These are phyloP conservation scores for Cryphonectria radicalis DNA, from an alignment of 2,329 filamentous ascomycete species.

Conservation along the genomic window DNA sequence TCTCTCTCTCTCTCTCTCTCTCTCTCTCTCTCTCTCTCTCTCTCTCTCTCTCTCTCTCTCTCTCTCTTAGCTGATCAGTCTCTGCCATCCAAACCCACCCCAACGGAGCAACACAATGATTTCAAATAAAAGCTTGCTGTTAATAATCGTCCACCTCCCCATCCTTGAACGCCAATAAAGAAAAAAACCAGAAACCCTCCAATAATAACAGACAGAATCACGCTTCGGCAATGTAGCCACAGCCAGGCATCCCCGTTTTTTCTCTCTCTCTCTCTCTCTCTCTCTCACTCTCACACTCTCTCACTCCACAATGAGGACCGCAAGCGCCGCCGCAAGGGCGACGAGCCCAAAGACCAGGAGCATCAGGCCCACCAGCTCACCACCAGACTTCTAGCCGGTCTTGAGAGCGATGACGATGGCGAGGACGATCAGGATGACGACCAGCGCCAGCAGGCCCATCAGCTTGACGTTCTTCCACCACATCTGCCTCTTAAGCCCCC, in stretches of 20 bases:
- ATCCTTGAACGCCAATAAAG: conserved; percentile 21
- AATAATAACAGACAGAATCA: background rate
- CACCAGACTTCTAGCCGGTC: conserved; percentile 37
- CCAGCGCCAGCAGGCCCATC: conserved; percentile 78
- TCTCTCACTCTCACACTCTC: background rate
- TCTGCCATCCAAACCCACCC: background rate
- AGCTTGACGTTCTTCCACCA: conserved; percentile 99
- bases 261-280: background rate
- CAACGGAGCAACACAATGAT: background rate
- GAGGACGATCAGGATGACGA: conserved; percentile 63
- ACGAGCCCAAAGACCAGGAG: conserved; percentile 16
- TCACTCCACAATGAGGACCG: conserved; percentile 1
- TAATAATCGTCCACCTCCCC: background rate
- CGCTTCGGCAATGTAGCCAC: background rate
- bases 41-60: no score
- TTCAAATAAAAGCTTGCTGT: background rate
- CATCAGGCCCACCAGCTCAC: conserved; percentile 5
- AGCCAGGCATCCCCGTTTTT: background rate
- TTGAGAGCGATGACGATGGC: conserved; percentile 60
- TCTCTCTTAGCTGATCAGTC: background rate
- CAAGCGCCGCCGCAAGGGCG: conserved; percentile 1
- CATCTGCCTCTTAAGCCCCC: conserved; percentile 89
- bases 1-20: no score
- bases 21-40: no score
- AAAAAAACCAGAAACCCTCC: background rate